phyloP scores from a whole-genome alignment of 2,329 filamentous ascomycete species.

The Exophiala aquamarina region DNA sequence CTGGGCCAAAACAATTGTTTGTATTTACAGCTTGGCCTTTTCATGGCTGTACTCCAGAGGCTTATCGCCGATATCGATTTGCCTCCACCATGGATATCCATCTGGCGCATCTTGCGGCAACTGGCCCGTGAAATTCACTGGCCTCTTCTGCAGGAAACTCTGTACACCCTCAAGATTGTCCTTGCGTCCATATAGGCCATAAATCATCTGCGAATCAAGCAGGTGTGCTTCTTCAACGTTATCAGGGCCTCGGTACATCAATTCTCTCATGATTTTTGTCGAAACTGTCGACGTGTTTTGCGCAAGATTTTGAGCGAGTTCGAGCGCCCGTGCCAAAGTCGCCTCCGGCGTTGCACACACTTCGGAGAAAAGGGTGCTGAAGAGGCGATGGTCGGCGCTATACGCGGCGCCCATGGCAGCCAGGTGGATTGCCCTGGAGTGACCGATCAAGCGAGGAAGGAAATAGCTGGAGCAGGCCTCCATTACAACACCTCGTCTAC shows the following conservation, averaged over 20 bases:
- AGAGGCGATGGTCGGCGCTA: constrained; percentile 48
- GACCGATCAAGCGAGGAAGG: constrained; percentile 66
- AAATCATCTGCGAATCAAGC: constrained; percentile 54
- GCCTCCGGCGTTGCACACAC: constrained; percentile 57
- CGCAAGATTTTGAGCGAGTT: constrained; percentile 66
- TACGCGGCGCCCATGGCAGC: constrained; percentile 66
- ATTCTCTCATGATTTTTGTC: constrained; percentile 66
- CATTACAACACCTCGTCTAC: constrained; percentile 65
- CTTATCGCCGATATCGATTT: constrained; percentile 45
- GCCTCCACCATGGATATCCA: constrained; percentile 69
- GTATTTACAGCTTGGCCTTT: constrained; percentile 14
- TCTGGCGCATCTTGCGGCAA: constrained; percentile 61
- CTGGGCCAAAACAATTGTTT: no score
- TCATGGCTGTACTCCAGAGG: constrained; percentile 3
- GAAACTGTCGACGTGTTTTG: constrained; percentile 65
- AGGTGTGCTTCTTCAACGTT: constrained; percentile 69
- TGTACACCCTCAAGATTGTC: constrained; percentile 68
- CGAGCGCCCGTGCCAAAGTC: constrained; percentile 65
- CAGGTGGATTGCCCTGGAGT: constrained; percentile 62
- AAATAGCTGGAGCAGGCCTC: constrained; percentile 70
- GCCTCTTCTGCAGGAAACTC: constrained; percentile 70
- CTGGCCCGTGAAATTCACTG: constrained; percentile 60
- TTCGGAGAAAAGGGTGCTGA: constrained; percentile 66
- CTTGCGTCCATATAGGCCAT: constrained; percentile 42
- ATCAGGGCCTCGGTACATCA: constrained; percentile 59